A percentile compares a stretch with the other conserved stretches of the same genome.
phyloP scores from a whole-genome alignment of 2,329 filamentous ascomycete species.

The Cladobotryum mycophilum region DNA sequence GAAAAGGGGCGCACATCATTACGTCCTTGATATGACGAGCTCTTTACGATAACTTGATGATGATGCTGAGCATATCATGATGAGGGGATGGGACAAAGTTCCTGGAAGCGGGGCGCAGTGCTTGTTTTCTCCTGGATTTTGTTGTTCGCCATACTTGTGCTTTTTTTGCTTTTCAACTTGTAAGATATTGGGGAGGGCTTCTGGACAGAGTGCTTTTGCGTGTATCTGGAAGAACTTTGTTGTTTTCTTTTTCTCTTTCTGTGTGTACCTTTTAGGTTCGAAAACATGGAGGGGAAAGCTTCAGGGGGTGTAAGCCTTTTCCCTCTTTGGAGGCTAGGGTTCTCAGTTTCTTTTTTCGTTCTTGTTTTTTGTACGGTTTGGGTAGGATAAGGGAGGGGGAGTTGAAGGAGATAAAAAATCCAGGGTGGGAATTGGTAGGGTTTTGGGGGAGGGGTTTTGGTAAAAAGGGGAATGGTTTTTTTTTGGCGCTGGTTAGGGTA shows the following conservation, averaged over 20 bases:
- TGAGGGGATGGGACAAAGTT: not conserved
- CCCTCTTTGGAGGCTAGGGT: not conserved
- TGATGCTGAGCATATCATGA: conserved; percentile 13
- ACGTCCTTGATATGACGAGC: no score
- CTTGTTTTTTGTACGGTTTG: not conserved
- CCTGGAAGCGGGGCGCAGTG: no score
- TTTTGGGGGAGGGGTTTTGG: no score
- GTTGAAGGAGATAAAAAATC: no score
- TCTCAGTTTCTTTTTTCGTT: not conserved
- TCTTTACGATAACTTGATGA: not conserved
- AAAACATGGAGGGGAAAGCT: no score
- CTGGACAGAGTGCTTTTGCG: not conserved
- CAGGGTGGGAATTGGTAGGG: no score
- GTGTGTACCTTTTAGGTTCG: no score
- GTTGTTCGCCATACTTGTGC: not conserved
- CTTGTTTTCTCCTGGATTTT: not conserved
- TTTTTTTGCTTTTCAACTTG: not conserved
- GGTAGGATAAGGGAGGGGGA: no score
- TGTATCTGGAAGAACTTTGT: not conserved
- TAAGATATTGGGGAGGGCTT: not conserved
- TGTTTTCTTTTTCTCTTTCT: not conserved
- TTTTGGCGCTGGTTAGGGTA: no score
- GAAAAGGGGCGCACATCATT: not conserved
- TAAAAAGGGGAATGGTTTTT: no score
- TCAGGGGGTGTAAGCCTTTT: not conserved